Percentiles rank a stretch among this genome's conserved stretches.
phyloP scores from a whole-genome alignment of 2,329 filamentous ascomycete genomes.

The Pseudogymnoascus sp. region DNA sequence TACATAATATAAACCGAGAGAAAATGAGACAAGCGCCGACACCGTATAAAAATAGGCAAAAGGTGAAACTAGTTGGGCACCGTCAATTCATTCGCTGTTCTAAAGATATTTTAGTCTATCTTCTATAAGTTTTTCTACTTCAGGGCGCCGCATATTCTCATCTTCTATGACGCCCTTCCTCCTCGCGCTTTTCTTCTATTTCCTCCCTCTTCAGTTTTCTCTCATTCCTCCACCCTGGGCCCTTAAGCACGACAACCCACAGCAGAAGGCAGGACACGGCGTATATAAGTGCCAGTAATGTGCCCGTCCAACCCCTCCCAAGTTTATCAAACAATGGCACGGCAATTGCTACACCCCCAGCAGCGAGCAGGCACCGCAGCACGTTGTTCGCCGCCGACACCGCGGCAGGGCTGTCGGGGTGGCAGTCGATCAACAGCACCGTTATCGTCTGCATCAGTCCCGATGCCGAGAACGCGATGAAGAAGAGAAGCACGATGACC shows the following conservation, averaged over 20 bases:
- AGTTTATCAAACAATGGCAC: slow-evolving; percentile 12
- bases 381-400: slow-evolving; percentile 14
- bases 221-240: slow-evolving; percentile 39
- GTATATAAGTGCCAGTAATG: slow-evolving; percentile 43
- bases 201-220: slow-evolving; percentile 19
- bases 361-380: slow-evolving; percentile 12
- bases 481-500: slow-evolving; percentile 16
- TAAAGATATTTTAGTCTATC: background rate
- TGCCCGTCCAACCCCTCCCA: slow-evolving; percentile 45
- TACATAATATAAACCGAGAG: no score
- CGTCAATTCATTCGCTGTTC: background rate
- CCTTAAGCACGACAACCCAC: slow-evolving; percentile 36
- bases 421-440: slow-evolving; percentile 14
- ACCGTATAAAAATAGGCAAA: background rate
- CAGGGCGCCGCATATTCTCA: background rate
- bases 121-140: background rate
- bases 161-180: background rate
- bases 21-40: no score
- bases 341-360: slow-evolving; percentile 8
- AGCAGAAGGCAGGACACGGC: slow-evolving; percentile 34
- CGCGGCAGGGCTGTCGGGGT: slow-evolving; percentile 10
- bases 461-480: slow-evolving; percentile 14
- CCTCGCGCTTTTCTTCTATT: slow-evolving; percentile 15
- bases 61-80: background rate
- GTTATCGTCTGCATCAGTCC: slow-evolving; percentile 14